phyloP scores from a whole-genome alignment of 78 protist species.

The Cavenderia fasciculata region DNA sequence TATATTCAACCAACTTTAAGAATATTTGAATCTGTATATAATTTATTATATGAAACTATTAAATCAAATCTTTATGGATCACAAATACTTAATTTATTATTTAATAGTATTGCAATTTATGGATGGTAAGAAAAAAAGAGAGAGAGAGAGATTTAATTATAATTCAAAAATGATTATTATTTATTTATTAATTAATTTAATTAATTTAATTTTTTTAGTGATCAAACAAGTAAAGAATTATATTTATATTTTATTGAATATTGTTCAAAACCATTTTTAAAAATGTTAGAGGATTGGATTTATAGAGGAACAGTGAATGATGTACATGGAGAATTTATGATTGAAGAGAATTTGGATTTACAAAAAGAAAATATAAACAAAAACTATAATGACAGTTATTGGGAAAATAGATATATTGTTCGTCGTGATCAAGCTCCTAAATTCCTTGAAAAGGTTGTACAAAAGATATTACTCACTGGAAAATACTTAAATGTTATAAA shows the following conservation, averaged over 20 bases:
- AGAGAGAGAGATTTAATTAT: too few relatives aligned
- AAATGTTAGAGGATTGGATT: conserved; percentile 85
- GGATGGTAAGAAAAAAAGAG: neutral
- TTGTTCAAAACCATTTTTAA: conserved; percentile 83
- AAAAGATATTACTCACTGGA: conserved; percentile 73
- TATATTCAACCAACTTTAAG: conserved; percentile 74
- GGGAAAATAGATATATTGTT: conserved; percentile 74
- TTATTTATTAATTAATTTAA: neutral
- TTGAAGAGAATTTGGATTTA: conserved; percentile 60
- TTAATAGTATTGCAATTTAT: conserved; percentile 9
- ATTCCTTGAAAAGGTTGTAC: conserved; percentile 22
- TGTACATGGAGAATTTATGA: conserved; percentile 85
- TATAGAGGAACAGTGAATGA: conserved; percentile 79
- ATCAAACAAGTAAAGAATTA: conserved; percentile 23
- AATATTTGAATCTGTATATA: conserved; percentile 32
- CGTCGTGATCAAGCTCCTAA: conserved; percentile 35
- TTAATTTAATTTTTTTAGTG: neutral
- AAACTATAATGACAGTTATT: conserved; percentile 76
- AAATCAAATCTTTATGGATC: conserved; percentile 12
- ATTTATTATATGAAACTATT: neutral
- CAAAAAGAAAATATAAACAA: conserved; percentile 55
- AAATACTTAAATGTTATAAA: conserved; percentile 86
- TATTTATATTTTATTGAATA: conserved; percentile 40
- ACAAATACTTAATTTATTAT: conserved; percentile 43
- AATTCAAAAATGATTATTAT: neutral